These are phyloP conservation scores for Basidiobolus meristosporus DNA, from an alignment of 371 early-diverging fungal species.

Conservation along the genomic window DNA sequence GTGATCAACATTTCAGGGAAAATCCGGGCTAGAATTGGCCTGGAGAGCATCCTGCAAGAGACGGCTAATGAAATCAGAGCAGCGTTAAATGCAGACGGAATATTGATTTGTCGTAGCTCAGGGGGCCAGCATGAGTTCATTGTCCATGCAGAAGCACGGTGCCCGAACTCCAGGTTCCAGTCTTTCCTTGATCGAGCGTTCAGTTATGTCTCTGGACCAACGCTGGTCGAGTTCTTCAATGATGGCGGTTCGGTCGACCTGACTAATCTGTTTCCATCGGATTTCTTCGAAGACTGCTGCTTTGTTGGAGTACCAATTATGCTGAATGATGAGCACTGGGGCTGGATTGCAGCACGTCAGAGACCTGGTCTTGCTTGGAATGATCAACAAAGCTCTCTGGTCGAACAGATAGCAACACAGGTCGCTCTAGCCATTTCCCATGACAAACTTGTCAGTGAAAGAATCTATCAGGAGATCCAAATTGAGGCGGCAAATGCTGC, in stretches of 20 bases:
- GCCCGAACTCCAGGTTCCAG: neutral
- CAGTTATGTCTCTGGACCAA: neutral
- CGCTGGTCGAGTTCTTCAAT: too few species aligned
- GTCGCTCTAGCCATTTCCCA: conserved; percentile 15
- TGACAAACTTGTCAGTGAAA: conserved; percentile 11
- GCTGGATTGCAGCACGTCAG: conserved; percentile 3
- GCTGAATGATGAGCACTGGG: conserved; percentile 1
- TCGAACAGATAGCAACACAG: conserved; percentile 16
- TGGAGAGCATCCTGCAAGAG: conserved; percentile 9
- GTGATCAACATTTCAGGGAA: conserved; percentile 12
- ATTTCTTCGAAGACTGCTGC: neutral
- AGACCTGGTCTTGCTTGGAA: conserved; percentile 6
- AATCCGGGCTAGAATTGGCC: conserved; percentile 10
- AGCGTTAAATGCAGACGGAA: conserved; percentile 16
- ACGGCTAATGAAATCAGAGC: conserved; percentile 10
- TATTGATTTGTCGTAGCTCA: conserved; percentile 7
- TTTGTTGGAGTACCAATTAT: neutral
- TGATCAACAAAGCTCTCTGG: conserved; percentile 9
- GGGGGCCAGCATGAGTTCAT: neutral
- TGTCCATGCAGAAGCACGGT: neutral
- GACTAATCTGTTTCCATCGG: neutral
- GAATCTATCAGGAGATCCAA: conserved; percentile 12
- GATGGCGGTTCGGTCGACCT: neutral
- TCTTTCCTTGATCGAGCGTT: neutral
- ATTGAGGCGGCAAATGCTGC: conserved; percentile 17